phyloP scores from a whole-genome alignment of 495 filamentous ascomycete species.

The Thermochaetoides thermophila region DNA sequence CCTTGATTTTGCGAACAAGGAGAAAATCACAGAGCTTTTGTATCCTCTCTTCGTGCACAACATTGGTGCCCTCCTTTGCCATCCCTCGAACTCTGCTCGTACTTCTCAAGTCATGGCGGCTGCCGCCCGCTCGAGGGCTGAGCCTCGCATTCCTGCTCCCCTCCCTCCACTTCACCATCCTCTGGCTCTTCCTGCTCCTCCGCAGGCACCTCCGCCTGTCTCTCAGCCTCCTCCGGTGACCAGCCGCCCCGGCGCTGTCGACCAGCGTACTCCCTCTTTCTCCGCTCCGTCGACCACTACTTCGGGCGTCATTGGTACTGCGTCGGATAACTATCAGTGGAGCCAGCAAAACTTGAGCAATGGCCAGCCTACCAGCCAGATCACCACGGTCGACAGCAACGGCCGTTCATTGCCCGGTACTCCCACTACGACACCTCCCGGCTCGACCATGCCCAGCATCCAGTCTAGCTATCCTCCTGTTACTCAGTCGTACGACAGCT shows the following conservation, averaged over 20 bases:
- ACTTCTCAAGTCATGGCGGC: constrained; percentile 80
- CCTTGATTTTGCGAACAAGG: constrained; percentile 96
- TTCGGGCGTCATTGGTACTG: constrained; percentile 65
- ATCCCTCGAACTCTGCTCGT: constrained; percentile 72
- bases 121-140: constrained; percentile 47
- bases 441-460: constrained; percentile 58
- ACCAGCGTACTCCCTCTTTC: constrained; percentile 78
- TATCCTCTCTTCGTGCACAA: constrained; percentile 98
- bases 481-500: constrained; percentile 58
- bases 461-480: constrained; percentile 56
- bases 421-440: constrained; percentile 82
- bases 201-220: constrained; percentile 44
- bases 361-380: constrained; percentile 50
- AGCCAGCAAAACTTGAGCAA: constrained; percentile 48
- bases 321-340: constrained; percentile 65
- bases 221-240: constrained; percentile 49
- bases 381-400: constrained; percentile 66
- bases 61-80: constrained; percentile 86
- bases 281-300: constrained; percentile 90
- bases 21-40: constrained; percentile 91
- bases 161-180: constrained; percentile 68
- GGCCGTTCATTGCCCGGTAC: constrained; percentile 85
- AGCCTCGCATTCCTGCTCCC: constrained; percentile 21
- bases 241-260: constrained; percentile 57
- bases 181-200: constrained; percentile 54